Evolutionary conservation across 2,329 filamentous ascomycete genomes (phyloP).

Genomic region (Pseudofabraea citricarpa): DNA sequence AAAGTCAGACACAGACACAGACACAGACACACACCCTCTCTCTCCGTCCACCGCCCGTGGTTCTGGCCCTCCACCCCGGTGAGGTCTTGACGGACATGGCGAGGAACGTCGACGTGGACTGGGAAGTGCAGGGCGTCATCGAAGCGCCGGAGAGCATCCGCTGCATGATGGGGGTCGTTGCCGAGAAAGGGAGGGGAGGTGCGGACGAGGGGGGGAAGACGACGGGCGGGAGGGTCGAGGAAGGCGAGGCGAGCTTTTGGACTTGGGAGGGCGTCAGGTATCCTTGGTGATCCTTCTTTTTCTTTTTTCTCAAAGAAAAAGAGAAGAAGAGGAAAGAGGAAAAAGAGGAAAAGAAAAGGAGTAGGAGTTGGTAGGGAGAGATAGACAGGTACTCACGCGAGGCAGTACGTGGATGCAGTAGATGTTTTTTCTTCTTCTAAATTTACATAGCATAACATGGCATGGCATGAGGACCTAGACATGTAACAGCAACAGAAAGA

Average conservation of each 20-base stretch:
- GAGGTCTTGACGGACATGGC: conserved; percentile 43
- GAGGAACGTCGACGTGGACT: conserved; percentile 8
- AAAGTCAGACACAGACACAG: no score
- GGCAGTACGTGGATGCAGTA: no score
- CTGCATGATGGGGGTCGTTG: conserved; percentile 14
- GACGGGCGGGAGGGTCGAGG: conserved; percentile 4
- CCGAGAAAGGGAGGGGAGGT: conserved; percentile 13
- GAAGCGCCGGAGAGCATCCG: conserved; percentile 12
- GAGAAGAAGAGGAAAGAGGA: no score
- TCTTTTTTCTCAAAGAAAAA: no score
- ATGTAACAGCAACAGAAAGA: no score
- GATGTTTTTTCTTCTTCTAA: no score
- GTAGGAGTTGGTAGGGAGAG: no score
- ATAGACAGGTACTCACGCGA: no score
- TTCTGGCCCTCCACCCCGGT: conserved; percentile 52
- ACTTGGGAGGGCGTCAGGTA: conserved; percentile 17
- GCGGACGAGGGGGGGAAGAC: conserved; percentile 7
- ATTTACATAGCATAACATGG: no score
- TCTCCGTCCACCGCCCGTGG: conserved; percentile 32
- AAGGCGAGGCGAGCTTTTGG: conserved; percentile 18
- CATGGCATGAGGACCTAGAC: no score
- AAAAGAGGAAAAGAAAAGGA: no score
- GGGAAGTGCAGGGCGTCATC: conserved; percentile 14
- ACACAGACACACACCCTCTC: no score
- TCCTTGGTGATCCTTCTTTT: conserved; percentile 19